These are phyloP conservation scores for Dovyalis caffra DNA, from an alignment of 345 rosid genomes.

Conservation along the genomic window DNA sequence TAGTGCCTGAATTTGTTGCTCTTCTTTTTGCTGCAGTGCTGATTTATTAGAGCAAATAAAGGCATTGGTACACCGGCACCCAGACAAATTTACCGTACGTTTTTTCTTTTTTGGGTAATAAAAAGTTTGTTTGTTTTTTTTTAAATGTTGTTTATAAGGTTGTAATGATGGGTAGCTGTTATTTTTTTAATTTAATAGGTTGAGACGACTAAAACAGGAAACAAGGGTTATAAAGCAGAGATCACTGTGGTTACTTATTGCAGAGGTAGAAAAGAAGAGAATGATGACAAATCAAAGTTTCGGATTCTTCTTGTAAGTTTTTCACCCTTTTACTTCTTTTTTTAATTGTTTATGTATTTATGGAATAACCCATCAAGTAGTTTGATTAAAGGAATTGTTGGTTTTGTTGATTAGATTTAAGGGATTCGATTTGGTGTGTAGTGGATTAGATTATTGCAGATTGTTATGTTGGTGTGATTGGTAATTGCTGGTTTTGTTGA, in stretches of 20 bases:
- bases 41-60: slow-evolving; percentile 63
- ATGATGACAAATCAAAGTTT: slow-evolving; percentile 62
- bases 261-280: slow-evolving; percentile 38
- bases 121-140: background rate
- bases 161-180: background rate
- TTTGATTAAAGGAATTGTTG: background rate
- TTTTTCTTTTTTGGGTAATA: background rate
- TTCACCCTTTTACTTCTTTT: background rate
- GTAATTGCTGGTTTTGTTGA: slow-evolving; percentile 79
- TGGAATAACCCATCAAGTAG: background rate
- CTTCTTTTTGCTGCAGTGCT: slow-evolving; percentile 35
- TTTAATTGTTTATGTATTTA: background rate
- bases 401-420: background rate
- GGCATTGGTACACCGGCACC: slow-evolving; percentile 68
- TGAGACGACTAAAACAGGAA: slow-evolving; percentile 56
- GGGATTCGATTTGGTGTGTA: slow-evolving; percentile 21
- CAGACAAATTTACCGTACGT: slow-evolving; percentile 65
- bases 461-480: slow-evolving; percentile 7
- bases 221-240: slow-evolving; percentile 71
- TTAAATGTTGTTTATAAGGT: background rate
- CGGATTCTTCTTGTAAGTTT: slow-evolving; percentile 92
- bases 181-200: slow-evolving; percentile 28
- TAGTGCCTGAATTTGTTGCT: background rate
- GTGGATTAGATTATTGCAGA: slow-evolving; percentile 40
- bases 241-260: slow-evolving; percentile 65